Conservation (phyloP, 1,284 basidiomycete genomes). For the Gomphus bonarii region DNA sequence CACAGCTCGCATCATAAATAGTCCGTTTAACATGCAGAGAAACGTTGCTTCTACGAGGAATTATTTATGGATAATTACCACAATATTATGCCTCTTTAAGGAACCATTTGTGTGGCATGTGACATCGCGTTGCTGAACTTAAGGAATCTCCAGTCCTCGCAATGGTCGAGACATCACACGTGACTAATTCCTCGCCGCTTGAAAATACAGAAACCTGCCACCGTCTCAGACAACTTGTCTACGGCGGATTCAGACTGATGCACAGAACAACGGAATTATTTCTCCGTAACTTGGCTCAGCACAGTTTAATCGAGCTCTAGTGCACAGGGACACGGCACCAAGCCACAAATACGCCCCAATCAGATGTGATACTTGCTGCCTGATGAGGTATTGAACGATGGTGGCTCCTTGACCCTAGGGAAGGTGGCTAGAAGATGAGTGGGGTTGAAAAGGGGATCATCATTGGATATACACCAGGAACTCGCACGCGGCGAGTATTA, state of each 20-base stretch:
- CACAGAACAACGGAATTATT: constrained; percentile 12
- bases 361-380: not conserved
- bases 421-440: not conserved
- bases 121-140: not conserved
- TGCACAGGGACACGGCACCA: constrained; percentile 20
- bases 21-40: too few species aligned
- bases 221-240: constrained; percentile 18
- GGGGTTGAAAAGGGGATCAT: not conserved
- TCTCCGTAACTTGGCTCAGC: constrained; percentile 22
- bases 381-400: not conserved
- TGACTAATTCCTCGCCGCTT: constrained; percentile 17
- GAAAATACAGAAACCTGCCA: constrained; percentile 17
- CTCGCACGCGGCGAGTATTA: constrained; percentile 55
- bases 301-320: constrained; percentile 25
- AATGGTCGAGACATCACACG: constrained; percentile 20
- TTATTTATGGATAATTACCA: too few species aligned
- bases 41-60: too few species aligned
- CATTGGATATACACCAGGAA: constrained; percentile 30
- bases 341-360: not conserved
- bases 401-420: not conserved
- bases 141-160: constrained; percentile 15
- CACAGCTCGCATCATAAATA: too few species aligned
- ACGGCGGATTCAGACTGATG: constrained; percentile 19
- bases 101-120: not conserved
- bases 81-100: too few species aligned